Evolutionary conservation across 2,329 filamentous ascomycete species (phyloP), one percentile per base, ranked within the genome.

Genomic region (Trichoderma pleuroti): DNA sequence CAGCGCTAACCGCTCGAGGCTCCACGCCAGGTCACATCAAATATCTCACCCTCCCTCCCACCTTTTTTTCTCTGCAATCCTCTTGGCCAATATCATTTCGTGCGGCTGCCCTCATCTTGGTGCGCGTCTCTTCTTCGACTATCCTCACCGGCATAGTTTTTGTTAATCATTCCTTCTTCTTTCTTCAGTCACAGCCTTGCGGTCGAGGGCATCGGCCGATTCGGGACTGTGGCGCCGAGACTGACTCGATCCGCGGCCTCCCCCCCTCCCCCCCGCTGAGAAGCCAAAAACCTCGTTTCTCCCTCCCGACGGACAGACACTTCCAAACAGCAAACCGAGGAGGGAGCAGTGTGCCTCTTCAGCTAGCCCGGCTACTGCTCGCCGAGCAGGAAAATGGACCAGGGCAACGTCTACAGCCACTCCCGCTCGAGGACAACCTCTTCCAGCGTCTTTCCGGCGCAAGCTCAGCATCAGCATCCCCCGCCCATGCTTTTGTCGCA

Each of bases 391-490:
- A 67, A 59, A 59, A 76, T 80, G 74, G 78, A 81, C 71, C 79
- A 79, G 52, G 74, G 77, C 63, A 77, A 74, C 73, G 75, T 81
- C 73, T 87, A 88, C 77, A 80, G 83, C 68, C 87, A 88, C 74
- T 87, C 86, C 42, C 83, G 86, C 75, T 83, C 86, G 66, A 82
- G 86, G 76, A 88, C 86, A n/a, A 85, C 83, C 16, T 88, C 87
- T 3, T 89, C 87, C 72, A 87, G 82, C 77, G 79, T 82, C 70
- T 86, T 87, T 64, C 85, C 85, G 34, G 72, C 74, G 68, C 80
- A 80, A 66, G 73, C 75, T 39, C 77, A 78, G 57, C 75, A 74
- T 39, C 77, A 78, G 57, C 75, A 74, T 26, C 73, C 73, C 34
- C 71, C 73, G 57, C 74, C 75, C 28, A 80, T 81, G 70, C 65